A percentile compares a stretch with the other conserved stretches of the same genome.
phyloP scores from a whole-genome alignment of 331 rosid species.

The Quercus tomentella region DNA sequence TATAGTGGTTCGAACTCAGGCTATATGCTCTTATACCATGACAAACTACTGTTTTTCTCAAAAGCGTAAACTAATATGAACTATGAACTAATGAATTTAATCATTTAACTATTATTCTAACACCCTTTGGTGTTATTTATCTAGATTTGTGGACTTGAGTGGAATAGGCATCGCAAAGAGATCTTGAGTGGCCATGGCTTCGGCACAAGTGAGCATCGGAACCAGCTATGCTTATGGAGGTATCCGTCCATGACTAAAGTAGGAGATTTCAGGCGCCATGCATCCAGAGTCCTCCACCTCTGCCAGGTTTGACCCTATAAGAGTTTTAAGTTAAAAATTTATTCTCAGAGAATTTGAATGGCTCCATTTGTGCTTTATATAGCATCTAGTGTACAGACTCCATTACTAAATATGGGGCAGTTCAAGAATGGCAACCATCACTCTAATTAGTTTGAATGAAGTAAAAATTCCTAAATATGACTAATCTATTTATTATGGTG shows the following conservation, averaged over 20 bases:
- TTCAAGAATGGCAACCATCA: background rate
- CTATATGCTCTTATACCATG: too few species aligned
- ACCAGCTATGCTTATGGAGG: conserved; percentile 66
- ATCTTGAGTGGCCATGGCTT: conserved; percentile 79
- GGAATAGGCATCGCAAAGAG: conserved; percentile 79
- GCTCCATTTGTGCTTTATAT: background rate
- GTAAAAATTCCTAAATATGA: too few species aligned
- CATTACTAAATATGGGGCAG: background rate
- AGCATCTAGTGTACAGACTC: background rate
- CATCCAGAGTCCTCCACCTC: conserved; percentile 58
- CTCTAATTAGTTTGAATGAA: background rate
- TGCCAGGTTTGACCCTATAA: conserved; percentile 40
- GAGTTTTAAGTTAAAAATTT: background rate
- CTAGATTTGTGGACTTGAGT: conserved; percentile 76
- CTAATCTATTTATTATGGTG: background rate
- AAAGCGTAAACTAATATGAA: too few species aligned
- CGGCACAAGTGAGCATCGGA: conserved; percentile 26
- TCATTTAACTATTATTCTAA: background rate
- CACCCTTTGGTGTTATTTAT: conserved; percentile 9
- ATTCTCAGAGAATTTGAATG: background rate
- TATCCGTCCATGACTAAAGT: conserved; percentile 69
- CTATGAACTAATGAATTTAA: too few species aligned
- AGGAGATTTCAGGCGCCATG: conserved; percentile 47
- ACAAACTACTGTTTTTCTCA: too few species aligned
- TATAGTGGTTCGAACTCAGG: too few species aligned